Percentiles rank a stretch among this genome's conserved stretches.
Conservation (phyloP, 306 rosid species). For the Delonix regia region DNA sequence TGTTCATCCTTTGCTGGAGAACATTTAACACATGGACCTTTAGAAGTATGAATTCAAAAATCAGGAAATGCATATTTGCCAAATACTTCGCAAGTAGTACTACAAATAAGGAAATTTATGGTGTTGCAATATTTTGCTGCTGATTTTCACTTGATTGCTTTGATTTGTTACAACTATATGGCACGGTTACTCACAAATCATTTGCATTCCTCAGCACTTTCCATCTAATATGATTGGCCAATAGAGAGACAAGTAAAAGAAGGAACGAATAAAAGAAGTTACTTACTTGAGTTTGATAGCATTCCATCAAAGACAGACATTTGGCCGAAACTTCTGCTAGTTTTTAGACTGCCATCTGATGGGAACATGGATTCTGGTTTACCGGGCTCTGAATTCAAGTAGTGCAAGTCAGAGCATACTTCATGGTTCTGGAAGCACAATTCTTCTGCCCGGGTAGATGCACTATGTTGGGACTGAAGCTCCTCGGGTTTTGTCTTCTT, state of each 20-base stretch:
- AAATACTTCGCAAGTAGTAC: background rate
- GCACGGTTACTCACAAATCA: background rate
- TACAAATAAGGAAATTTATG: background rate
- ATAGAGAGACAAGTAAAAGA: background rate
- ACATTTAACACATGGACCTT: background rate
- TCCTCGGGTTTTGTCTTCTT: slow-evolving; percentile 77
- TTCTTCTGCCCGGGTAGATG: slow-evolving; percentile 54
- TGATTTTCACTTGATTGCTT: background rate
- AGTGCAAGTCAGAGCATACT: slow-evolving; percentile 65
- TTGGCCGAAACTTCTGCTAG: slow-evolving; percentile 51
- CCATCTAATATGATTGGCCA: background rate
- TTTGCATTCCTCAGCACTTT: background rate
- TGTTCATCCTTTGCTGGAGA: background rate
- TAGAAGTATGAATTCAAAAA: background rate
- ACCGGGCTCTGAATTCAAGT: slow-evolving; percentile 57
- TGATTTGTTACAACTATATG: background rate
- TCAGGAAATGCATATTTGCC: background rate
- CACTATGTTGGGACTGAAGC: slow-evolving; percentile 57
- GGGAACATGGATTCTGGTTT: slow-evolving; percentile 60
- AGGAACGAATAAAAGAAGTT: background rate
- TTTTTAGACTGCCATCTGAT: slow-evolving; percentile 56
- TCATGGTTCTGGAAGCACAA: slow-evolving; percentile 75
- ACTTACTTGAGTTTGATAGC: slow-evolving; percentile 60
- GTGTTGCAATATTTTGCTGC: background rate
- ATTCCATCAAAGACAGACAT: slow-evolving; percentile 72